Conservation (phyloP, 257 asterid genomes). For the Solanum medicagineum region DNA sequence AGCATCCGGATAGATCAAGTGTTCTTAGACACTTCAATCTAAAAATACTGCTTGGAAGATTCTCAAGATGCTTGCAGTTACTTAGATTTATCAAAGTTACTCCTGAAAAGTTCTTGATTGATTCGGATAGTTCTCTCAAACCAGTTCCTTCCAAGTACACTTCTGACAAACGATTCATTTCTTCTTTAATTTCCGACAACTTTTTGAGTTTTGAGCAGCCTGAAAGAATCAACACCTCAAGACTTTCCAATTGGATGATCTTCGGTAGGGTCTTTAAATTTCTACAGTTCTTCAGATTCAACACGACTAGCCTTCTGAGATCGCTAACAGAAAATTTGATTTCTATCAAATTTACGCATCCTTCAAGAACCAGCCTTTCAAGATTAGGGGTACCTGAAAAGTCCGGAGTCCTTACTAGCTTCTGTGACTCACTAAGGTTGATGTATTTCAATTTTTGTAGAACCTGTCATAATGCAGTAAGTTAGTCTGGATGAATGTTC, state of each 20-base stretch:
- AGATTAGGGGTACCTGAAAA: conserved; percentile 7
- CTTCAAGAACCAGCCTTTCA: conserved; percentile 4
- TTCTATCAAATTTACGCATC: neutral
- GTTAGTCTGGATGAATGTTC: neutral
- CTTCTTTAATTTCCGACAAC: neutral
- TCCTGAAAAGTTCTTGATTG: neutral
- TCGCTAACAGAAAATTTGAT: neutral
- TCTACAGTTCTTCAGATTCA: neutral
- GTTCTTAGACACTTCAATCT: neutral
- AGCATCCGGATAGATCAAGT: neutral
- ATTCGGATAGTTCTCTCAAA: neutral
- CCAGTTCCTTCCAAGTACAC: neutral
- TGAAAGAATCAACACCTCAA: neutral
- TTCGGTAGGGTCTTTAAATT: neutral
- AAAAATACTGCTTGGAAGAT: neutral
- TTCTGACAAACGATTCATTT: neutral
- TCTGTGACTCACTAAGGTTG: conserved; percentile 10
- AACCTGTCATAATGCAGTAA: neutral
- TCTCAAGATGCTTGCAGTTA: neutral
- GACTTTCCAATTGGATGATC: neutral
- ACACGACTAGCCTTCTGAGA: neutral
- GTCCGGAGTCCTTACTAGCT: conserved; percentile 3
- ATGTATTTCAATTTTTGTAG: neutral
- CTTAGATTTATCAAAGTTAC: neutral
- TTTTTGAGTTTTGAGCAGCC: neutral